Base-by-base conservation (phyloP, 495 filamentous ascomycete species). In the Aspergillus biplanus region DNA sequence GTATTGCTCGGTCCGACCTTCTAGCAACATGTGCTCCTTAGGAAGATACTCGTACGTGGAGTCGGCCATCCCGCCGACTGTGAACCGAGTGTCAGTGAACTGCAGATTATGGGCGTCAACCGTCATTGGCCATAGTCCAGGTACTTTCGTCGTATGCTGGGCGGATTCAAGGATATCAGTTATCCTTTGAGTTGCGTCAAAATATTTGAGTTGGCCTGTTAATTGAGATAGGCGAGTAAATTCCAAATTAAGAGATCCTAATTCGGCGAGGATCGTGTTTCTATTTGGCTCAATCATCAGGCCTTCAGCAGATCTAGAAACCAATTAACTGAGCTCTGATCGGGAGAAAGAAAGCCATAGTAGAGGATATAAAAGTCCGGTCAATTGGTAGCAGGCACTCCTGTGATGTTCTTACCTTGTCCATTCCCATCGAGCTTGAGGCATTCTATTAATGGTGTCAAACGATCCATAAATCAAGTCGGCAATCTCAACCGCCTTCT, bases 31-130 rank as follows among this genome's bases (percentile, higher is more conserved):
- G 65, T 87, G 75, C 65, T 83, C 76, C 71, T 99, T 99, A n/a
- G 96, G 90, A 49, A 99, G 86, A 74, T 99, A 99, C 71, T 99
- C 95, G 72, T 98, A 98, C 0, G 91, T 85, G 6, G 92, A 97
- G 72, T 99, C 95, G 50, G 93, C 90, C 80, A 89, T 89, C 56
- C 90, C 93, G 33, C 95, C 95, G 59, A 97, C 87, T 0, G 86
- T 89, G 67, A 88, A 98, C 44, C 80, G 76, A n/a, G 76, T 73
- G 33, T 75, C 68, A 13, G 69, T 71, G 55, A 87, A 86, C 31
- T 70, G 69, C 35, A 79, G 63, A 2, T 68, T 63, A 44, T 78
- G 66, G 33, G 90, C 89, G 73, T 98, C 88, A 16, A 98, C 76
- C 58, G 83, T 78, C 49, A 88, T 81, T 0, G 95, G 95, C 83